Percentiles rank a stretch among this genome's conserved stretches.
These are phyloP conservation scores for Letharia lupina DNA, from an alignment of 495 filamentous ascomycete genomes.

Conservation along the genomic window DNA sequence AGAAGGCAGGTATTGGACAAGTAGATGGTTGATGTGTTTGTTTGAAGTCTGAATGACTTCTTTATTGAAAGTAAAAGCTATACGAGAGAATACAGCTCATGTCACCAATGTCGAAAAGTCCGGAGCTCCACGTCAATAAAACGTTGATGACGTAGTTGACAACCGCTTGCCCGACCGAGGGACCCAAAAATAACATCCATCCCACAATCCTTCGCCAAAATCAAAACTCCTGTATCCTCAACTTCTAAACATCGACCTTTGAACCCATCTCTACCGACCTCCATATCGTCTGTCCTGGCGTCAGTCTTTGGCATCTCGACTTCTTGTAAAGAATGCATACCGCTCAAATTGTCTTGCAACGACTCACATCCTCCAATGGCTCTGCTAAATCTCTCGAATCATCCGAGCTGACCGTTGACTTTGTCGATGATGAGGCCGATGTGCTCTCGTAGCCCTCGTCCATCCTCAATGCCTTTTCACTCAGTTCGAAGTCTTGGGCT, in stretches of 20 bases:
- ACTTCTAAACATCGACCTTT: background rate
- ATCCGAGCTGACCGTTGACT: background rate
- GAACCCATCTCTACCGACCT: background rate
- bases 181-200: background rate
- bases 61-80: background rate
- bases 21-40: background rate
- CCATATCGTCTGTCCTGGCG: background rate
- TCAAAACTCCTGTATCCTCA: background rate
- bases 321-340: background rate
- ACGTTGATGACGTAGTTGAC: slow-evolving; percentile 1
- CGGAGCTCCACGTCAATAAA: background rate
- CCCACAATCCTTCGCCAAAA: background rate
- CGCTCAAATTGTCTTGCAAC: background rate
- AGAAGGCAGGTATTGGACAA: background rate
- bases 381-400: background rate
- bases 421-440: background rate
- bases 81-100: too few relatives aligned
- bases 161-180: background rate
- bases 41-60: background rate
- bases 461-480: background rate
- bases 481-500: background rate
- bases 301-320: background rate
- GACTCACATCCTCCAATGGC: background rate
- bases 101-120: background rate
- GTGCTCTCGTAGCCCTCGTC: background rate